Evolutionary conservation across 2,329 filamentous ascomycete genomes (phyloP).

Genomic region (Pyrenochaeta sp.): DNA sequence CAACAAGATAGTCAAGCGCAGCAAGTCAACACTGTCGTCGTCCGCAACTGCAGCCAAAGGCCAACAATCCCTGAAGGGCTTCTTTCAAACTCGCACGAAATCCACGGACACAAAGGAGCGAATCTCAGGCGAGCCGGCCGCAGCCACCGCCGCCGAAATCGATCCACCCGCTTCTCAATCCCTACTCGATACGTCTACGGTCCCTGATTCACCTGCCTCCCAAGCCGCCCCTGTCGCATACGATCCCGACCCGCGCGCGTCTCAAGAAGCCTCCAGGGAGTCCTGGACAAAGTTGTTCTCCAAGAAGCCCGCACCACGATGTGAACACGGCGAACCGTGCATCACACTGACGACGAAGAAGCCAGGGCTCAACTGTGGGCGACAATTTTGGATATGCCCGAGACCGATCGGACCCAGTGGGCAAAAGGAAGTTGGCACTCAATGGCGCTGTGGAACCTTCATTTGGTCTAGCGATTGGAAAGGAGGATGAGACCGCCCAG

Average conservation of each 20-base stretch:
- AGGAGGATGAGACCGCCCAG: conserved; percentile 18
- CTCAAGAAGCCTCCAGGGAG: conserved; percentile 72
- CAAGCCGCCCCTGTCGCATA: conserved; percentile 6
- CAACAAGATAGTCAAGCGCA: conserved; percentile 54
- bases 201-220: no score
- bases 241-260: conserved; percentile 36
- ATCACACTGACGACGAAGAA: conserved; percentile 87
- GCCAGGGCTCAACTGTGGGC: conserved; percentile 78
- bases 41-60: conserved; percentile 49
- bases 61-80: conserved; percentile 74
- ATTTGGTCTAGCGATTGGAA: conserved; percentile 73
- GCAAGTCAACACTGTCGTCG: conserved; percentile 52
- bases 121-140: no score
- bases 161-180: conserved; percentile 8
- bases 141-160: conserved; percentile 8
- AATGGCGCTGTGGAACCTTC: conserved; percentile 90
- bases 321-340: conserved; percentile 89
- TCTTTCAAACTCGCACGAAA: conserved; percentile 64
- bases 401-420: conserved; percentile 85
- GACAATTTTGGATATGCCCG: conserved; percentile 71
- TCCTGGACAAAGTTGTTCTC: conserved; percentile 86
- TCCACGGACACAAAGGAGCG: conserved; percentile 7
- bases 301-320: conserved; percentile 76
- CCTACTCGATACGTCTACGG: no score
- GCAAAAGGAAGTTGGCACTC: conserved; percentile 80